Evolutionary conservation across 2,329 filamentous ascomycete genomes (phyloP).

Genomic region (Hortaea werneckii): DNA sequence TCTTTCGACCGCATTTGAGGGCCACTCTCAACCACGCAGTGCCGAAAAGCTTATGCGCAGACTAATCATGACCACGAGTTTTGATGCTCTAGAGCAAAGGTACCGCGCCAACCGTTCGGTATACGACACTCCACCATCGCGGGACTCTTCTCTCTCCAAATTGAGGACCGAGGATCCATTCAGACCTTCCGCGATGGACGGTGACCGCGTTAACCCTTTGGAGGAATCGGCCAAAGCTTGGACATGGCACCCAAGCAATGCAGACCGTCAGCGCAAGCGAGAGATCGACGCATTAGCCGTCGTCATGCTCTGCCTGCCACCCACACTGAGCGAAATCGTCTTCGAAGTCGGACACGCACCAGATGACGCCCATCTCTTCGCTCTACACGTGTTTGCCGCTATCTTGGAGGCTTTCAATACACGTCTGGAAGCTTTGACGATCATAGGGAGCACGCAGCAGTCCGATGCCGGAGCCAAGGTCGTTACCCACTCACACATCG

Average conservation of each 20-base stretch:
- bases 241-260: not conserved
- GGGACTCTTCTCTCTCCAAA: too few species aligned
- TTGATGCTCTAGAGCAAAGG: not conserved
- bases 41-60: not conserved
- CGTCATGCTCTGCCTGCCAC: slow-evolving; percentile 6
- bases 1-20: too few species aligned
- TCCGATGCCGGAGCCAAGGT: not conserved
- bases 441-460: too few species aligned
- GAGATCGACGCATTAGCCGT: slow-evolving; percentile 7
- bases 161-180: not conserved
- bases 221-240: too few species aligned
- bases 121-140: too few species aligned
- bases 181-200: not conserved
- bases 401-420: slow-evolving; percentile 4
- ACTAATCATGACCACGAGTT: not conserved
- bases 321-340: slow-evolving; percentile 4
- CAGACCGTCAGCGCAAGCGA: not conserved
- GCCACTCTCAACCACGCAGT: not conserved
- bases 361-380: not conserved
- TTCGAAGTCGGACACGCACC: slow-evolving; percentile 1
- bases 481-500: not conserved
- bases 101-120: too few species aligned
- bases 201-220: too few species aligned
- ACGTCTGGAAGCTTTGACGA: slow-evolving; percentile 4
- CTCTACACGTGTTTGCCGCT: not conserved